A percentile compares a stretch with the other conserved stretches of the same genome.
Conservation (phyloP, 202 grass and related monocot species). For the Musa balbisiana region DNA sequence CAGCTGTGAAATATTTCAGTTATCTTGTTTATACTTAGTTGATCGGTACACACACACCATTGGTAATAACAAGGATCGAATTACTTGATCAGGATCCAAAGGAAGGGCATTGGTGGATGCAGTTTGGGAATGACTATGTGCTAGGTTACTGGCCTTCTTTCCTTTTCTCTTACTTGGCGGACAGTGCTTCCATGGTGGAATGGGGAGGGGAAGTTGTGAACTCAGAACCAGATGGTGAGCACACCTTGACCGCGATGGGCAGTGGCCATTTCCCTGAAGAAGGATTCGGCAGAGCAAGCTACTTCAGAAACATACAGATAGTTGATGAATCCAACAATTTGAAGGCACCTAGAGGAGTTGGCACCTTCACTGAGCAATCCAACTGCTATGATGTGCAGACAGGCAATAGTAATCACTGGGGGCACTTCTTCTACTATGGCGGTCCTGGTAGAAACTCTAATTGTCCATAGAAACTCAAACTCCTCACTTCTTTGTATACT, state of each 20-base stretch:
- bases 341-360: constrained; percentile 42
- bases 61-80: constrained; percentile 29
- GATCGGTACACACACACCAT: background rate
- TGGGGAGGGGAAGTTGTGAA: constrained; percentile 98
- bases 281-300: constrained; percentile 83
- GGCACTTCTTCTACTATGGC: constrained; percentile 93
- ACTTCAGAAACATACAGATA: constrained; percentile 87
- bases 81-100: constrained; percentile 70
- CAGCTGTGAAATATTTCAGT: too few species aligned
- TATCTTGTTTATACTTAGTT: too few species aligned
- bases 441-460: constrained; percentile 83
- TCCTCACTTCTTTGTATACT: background rate
- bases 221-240: constrained; percentile 56
- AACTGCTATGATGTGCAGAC: constrained; percentile 88
- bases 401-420: constrained; percentile 73
- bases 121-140: constrained; percentile 72
- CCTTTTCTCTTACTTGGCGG: constrained; percentile 72
- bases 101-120: constrained; percentile 96
- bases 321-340: constrained; percentile 87
- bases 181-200: constrained; percentile 79
- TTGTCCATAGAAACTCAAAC: constrained; percentile 35
- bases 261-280: constrained; percentile 82
- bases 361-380: constrained; percentile 79
- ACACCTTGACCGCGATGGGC: constrained; percentile 92
- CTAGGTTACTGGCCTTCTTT: constrained; percentile 92